A percentile compares a stretch with the other conserved stretches of the same genome.
phyloP scores from a whole-genome alignment of 2,329 filamentous ascomycete species.

The Zymoseptoria tritici region DNA sequence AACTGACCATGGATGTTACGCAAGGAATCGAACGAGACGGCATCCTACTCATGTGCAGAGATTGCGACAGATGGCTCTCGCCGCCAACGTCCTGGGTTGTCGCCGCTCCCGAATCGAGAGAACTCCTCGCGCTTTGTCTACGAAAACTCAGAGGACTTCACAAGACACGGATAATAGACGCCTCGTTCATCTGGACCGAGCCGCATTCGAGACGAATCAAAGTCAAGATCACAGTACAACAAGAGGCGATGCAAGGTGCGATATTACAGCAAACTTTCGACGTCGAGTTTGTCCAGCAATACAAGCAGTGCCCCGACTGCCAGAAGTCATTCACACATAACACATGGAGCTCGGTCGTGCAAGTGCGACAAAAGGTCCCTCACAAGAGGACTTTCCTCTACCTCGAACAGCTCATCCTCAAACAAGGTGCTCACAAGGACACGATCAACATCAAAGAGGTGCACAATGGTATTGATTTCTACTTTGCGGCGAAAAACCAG shows the following conservation, averaged over 20 bases:
- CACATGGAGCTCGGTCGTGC: slow-evolving; percentile 87
- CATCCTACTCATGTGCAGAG: slow-evolving; percentile 80
- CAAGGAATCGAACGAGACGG: slow-evolving; percentile 86
- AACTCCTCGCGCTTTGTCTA: slow-evolving; percentile 85
- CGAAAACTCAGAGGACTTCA: slow-evolving; percentile 77
- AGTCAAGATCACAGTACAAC: slow-evolving; percentile 91
- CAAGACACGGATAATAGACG: slow-evolving; percentile 91
- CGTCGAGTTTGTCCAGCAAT: slow-evolving; percentile 82
- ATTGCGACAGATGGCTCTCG: slow-evolving; percentile 89
- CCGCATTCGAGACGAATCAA: slow-evolving; percentile 88
- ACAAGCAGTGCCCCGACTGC: slow-evolving; percentile 92
- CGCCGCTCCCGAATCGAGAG: slow-evolving; percentile 78
- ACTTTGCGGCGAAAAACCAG: slow-evolving; percentile 80
- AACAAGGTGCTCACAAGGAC: slow-evolving; percentile 83
- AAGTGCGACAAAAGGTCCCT: slow-evolving; percentile 92
- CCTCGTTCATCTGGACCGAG: slow-evolving; percentile 96
- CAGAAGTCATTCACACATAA: slow-evolving; percentile 94
- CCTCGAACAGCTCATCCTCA: slow-evolving; percentile 91
- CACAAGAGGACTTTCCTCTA: slow-evolving; percentile 84
- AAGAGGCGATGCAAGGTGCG: slow-evolving; percentile 57
- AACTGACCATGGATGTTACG: slow-evolving; percentile 88
- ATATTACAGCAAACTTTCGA: slow-evolving; percentile 91
- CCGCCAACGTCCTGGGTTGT: slow-evolving; percentile 82
- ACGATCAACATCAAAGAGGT: slow-evolving; percentile 98
- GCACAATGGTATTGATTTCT: slow-evolving; percentile 94